A percentile compares a stretch with the other conserved stretches of the same genome.
Conservation (phyloP, 2,329 filamentous ascomycete genomes). For the Colletotrichum sp. region DNA sequence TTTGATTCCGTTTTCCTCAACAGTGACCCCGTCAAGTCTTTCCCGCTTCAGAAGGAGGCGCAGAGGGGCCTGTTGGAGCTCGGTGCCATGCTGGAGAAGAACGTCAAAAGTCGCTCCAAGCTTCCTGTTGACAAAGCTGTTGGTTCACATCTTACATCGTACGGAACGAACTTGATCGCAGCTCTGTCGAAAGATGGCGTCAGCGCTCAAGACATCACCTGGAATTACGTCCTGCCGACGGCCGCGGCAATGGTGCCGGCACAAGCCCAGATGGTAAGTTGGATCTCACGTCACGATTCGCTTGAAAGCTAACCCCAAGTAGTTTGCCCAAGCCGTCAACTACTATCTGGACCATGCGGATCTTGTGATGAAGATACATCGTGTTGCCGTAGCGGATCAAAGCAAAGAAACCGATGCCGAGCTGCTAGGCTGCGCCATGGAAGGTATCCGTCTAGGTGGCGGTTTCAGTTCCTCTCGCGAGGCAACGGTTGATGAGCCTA, state of each 20-base stretch:
- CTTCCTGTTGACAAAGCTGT: conserved; percentile 57
- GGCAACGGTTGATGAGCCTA: conserved; percentile 47
- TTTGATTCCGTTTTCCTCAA: conserved; percentile 71
- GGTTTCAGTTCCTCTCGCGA: conserved; percentile 64
- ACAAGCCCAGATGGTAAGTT: conserved; percentile 67
- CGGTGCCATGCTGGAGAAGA: conserved; percentile 64
- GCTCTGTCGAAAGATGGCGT: conserved; percentile 67
- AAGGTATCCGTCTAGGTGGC: conserved; percentile 72
- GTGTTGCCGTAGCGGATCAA: conserved; percentile 58
- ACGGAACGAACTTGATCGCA: conserved; percentile 70
- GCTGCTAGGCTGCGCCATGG: conserved; percentile 72
- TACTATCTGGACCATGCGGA: conserved; percentile 68
- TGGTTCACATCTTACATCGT: conserved; percentile 54
- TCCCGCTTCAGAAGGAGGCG: conserved; percentile 63
- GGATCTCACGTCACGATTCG: background rate
- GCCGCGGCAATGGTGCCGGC: conserved; percentile 71
- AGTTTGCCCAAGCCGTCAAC: conserved; percentile 76
- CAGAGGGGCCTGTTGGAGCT: conserved; percentile 62
- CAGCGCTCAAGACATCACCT: conserved; percentile 69
- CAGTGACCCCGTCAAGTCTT: conserved; percentile 69
- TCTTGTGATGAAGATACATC: conserved; percentile 65
- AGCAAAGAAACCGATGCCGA: conserved; percentile 63
- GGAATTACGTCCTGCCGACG: conserved; percentile 72
- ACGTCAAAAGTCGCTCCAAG: conserved; percentile 55
- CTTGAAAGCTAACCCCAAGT: conserved; percentile 21